Evolutionary conservation across 192 early-diverging fungal species (phyloP), one percentile per base, ranked within the genome.

Genomic region (Haplosporangium gracile): DNA sequence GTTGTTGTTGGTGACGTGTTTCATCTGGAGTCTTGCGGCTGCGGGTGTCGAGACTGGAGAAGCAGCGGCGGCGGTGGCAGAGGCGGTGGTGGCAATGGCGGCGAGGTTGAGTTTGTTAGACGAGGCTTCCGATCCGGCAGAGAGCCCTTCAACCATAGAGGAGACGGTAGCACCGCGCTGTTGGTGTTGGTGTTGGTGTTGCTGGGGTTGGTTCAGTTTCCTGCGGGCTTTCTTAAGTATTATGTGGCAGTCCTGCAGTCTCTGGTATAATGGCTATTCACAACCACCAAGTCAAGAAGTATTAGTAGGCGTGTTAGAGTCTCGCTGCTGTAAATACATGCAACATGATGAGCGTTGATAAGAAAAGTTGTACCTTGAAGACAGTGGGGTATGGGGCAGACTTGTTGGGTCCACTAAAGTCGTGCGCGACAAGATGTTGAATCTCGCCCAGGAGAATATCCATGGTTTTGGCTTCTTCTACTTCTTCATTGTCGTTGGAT

Each of bases 211-310:
- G 22, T 75, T 60, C 0, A 69, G 43, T 32, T 78, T 70, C 60
- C 72, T 77, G 1, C 76, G 68, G 0, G 75, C 81, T 45, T 69
- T 82, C 38, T 77, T 82, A 8, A 82, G 45, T 36, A 69, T 72
- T 22, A 82, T 60, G 42, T 82, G 68, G 70, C 77, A 82, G 20
- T 82, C 75, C 24, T 53, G 49, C 11, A 82, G 32, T 20, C 81
- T 36, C 36, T 82, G 81, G 57, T 73, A 77, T 18, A 82, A 32
- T 16, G 70, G 74, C 80, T 82, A 70, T 18, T 49, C 13, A 32
- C 2, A 39, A 76, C 26, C 18, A 20, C 43, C 20, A 73, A 45
- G n/a, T 45, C 5, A 45, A 72, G 2, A 49, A 43, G 24, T 24
- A 45, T 49, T 26, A 5, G 45, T 36, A 73, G 3, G 45, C 1